Conservation (phyloP, 352 stramenopile genomes). For the Globisporangium viniferum region DNA sequence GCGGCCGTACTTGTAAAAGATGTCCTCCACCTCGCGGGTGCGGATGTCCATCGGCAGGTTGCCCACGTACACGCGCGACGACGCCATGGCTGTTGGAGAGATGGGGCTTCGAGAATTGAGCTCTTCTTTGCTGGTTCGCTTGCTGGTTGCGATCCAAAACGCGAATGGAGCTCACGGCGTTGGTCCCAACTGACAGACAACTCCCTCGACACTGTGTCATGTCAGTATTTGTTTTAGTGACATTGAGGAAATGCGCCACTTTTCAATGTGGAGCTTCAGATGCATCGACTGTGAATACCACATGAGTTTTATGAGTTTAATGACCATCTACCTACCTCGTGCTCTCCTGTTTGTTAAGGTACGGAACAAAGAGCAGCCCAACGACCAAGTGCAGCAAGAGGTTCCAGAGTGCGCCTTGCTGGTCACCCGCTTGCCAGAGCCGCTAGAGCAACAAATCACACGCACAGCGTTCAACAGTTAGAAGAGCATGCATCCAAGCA, state of each 20-base stretch:
- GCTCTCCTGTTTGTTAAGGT: slow-evolving; percentile 55
- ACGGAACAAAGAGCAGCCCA: slow-evolving; percentile 54
- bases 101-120: not conserved
- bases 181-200: slow-evolving; percentile 2
- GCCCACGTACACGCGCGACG: slow-evolving; percentile 58
- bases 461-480: not conserved
- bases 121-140: not conserved
- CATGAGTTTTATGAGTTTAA: not conserved
- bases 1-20: slow-evolving; percentile 73
- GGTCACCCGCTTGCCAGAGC: slow-evolving; percentile 43
- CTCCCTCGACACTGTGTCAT: not conserved
- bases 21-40: slow-evolving; percentile 69
- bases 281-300: not conserved
- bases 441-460: slow-evolving; percentile 26
- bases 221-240: too few relatives aligned
- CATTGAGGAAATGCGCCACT: too few relatives aligned
- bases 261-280: not conserved
- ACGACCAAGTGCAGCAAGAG: slow-evolving; percentile 42
- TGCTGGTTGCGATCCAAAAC: slow-evolving; percentile 7
- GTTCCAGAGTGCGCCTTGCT: slow-evolving; percentile 48
- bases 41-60: slow-evolving; percentile 75
- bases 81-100: slow-evolving; percentile 25
- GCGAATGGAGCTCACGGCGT: not conserved
- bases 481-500: too few relatives aligned
- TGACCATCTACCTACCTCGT: not conserved